Evolutionary conservation across 2,329 filamentous ascomycete genomes (phyloP), one percentile per base, ranked within the genome.

Genomic region (Epichloe amarillans): DNA sequence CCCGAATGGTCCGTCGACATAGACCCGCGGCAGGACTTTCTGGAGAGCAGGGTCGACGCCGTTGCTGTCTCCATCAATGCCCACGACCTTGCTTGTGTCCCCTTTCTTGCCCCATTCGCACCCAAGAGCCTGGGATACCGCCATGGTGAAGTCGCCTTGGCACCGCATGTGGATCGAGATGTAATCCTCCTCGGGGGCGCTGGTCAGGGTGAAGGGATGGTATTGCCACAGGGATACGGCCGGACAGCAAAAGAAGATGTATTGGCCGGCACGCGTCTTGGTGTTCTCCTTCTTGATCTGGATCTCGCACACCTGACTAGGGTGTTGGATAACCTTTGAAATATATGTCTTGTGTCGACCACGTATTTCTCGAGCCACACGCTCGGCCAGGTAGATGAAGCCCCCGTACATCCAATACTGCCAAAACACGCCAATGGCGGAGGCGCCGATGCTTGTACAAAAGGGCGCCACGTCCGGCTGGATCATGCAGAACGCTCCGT

Each of bases 381-480:
- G 76, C 70, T 94, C 88, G n/a, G 79, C 77, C 37, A 94, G 75
- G 64, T 93, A 94, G 53, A 83, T 73, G 63, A 87, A 86, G 54
- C 86, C 88, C 88, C 86, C 84, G 62, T 87, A 88, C 77, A 88
- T 83, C 86, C 86, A 93, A 71, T 86, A 93, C 69, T 90, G 83
- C 84, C 86, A 93, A 66, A 94, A 93, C 50, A 90, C 85, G 60
- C 86, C 87, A 54, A 83, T 74, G 33, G 80, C 79, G 26, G 76
- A 73, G 10, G 77, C 72, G 55, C 80, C 80, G 53, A 87, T 72
- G 52, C 83, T 82, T 51, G 79, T 74, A 68, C 87, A 90, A 65
- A 65, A 90, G 1, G 87, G 86, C 5, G 84, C 83, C 55, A 85
- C 79, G 64, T 93, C 87, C 49, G 86, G 82, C 67, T 88, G 86